Percentiles rank a stretch among this genome's conserved stretches.
phyloP scores from a whole-genome alignment of 2,329 filamentous ascomycete genomes.

The Achaetomium macrosporum region DNA sequence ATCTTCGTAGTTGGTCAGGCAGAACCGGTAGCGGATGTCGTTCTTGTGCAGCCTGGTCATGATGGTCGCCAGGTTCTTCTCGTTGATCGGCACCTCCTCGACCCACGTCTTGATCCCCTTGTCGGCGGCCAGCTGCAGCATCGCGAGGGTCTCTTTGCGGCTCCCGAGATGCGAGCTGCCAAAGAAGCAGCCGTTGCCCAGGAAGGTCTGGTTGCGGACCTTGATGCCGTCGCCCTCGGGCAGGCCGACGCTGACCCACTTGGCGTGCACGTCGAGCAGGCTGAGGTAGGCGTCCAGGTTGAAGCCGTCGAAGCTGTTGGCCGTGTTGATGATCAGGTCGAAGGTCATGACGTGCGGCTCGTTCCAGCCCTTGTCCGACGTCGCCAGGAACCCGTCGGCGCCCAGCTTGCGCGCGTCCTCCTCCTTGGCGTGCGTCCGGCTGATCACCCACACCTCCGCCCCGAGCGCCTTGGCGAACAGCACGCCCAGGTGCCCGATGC shows the following conservation, averaged over 20 bases:
- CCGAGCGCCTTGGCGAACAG: constrained; percentile 64
- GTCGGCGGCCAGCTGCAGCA: constrained; percentile 65
- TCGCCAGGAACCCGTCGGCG: constrained; percentile 55
- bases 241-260: constrained; percentile 73
- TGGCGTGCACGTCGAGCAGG: constrained; percentile 74
- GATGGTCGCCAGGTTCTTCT: constrained; percentile 62
- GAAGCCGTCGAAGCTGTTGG: constrained; percentile 62
- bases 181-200: constrained; percentile 68
- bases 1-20: constrained; percentile 64
- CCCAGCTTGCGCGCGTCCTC: constrained; percentile 54
- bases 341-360: constrained; percentile 56
- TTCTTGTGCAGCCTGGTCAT: constrained; percentile 64
- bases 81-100: constrained; percentile 67
- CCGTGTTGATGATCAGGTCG: constrained; percentile 71
- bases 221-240: constrained; percentile 68
- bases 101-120: constrained; percentile 67
- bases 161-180: constrained; percentile 66
- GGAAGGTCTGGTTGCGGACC: constrained; percentile 68
- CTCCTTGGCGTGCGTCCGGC: constrained; percentile 54
- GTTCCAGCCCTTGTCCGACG: constrained; percentile 52
- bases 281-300: constrained; percentile 67
- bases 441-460: constrained; percentile 57
- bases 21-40: constrained; percentile 70
- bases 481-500: constrained; percentile 65
- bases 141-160: constrained; percentile 62